Evolutionary conservation across 495 filamentous ascomycete genomes (phyloP), one percentile per base, ranked within the genome.

Genomic region (Terfezia boudieri): DNA sequence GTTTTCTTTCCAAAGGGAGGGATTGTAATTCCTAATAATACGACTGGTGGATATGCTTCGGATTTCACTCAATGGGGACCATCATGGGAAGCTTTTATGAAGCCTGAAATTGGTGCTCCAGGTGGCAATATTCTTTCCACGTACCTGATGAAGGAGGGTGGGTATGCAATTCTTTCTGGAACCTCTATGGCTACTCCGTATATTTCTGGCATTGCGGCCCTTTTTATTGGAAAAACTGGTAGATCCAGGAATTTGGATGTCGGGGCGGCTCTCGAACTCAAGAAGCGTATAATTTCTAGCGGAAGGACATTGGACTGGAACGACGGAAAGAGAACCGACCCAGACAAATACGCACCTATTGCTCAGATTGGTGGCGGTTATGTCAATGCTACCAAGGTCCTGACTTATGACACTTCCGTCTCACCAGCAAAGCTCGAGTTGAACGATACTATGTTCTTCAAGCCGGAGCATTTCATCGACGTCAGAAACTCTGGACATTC

Each of bases 41-140:
- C 55, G 9, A 69, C 65, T 10, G 67, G 67, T 8, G 74, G 74
- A 1, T 70, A 70, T 57, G 50, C 73, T 22, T 75, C 73, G 58
- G 62, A 66, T 8, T 79, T 69, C 58, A 76, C 71, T 49, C 70
- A 68, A 49, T 79, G 75, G 75, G 74, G 74, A 8, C 76, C 75
- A 1, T 74, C 71, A 10, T 76, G 67, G 37, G 74, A 78, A 58
- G 59, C 74, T 51, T 69, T 75, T 36, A 61, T 76, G 20, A 74
- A 76, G 61, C 71, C 76, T 0, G 71, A 76, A 59, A 65, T 76
- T 55, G 67, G 69, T 12, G 68, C 72, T 1, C 73, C 73, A 1
- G 76, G 76, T 49, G 76, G 76, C 16, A 67, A 68, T 53, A 78
- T 79, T 58, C 62, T 77, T 52, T 73, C 76, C 26, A 78, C 76